Percentiles rank a stretch among this genome's conserved stretches.
These are phyloP conservation scores for Dactylella cylindrospora DNA, from an alignment of 2,329 filamentous ascomycete genomes.

Conservation along the genomic window DNA sequence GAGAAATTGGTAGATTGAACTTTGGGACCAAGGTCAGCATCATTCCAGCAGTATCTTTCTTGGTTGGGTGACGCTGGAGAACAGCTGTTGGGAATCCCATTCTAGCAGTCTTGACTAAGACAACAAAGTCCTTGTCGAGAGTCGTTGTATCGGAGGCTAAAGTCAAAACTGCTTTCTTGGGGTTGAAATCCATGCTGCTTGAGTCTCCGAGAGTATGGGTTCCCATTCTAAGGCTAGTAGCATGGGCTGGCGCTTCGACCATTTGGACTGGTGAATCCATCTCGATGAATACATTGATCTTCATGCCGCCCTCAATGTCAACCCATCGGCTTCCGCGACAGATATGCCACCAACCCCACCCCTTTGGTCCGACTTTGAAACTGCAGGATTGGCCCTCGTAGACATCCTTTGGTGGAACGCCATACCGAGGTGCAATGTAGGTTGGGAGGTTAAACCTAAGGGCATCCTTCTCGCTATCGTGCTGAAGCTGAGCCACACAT, in stretches of 20 bases:
- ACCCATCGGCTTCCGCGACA: slow-evolving; percentile 39
- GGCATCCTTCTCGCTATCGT: slow-evolving; percentile 68
- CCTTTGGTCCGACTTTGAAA: slow-evolving; percentile 16
- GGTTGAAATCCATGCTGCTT: slow-evolving; percentile 53
- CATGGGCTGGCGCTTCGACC: slow-evolving; percentile 68
- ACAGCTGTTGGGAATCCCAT: slow-evolving; percentile 65
- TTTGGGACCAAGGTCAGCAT: slow-evolving; percentile 72
- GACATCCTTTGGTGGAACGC: slow-evolving; percentile 54
- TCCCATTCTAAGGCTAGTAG: slow-evolving; percentile 66
- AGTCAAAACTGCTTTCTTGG: slow-evolving; percentile 64
- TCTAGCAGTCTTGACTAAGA: slow-evolving; percentile 60
- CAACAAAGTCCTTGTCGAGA: slow-evolving; percentile 66
- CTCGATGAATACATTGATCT: slow-evolving; percentile 62
- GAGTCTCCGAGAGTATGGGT: slow-evolving; percentile 54
- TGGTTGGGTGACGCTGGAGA: slow-evolving; percentile 65
- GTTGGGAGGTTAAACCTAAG: slow-evolving; percentile 70
- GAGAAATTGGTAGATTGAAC: slow-evolving; percentile 62
- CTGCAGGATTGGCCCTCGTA: slow-evolving; percentile 39
- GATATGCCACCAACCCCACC: slow-evolving; percentile 10
- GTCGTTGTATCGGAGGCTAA: slow-evolving; percentile 59
- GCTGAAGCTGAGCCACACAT: slow-evolving; percentile 71
- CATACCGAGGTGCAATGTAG: slow-evolving; percentile 67
- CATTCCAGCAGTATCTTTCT: slow-evolving; percentile 64
- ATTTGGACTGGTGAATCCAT: slow-evolving; percentile 60
- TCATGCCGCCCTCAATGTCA: slow-evolving; percentile 54